Percentiles rank a stretch among this genome's conserved stretches.
Conservation (phyloP, 345 rosid genomes). For the Microthlaspi erraticum region DNA sequence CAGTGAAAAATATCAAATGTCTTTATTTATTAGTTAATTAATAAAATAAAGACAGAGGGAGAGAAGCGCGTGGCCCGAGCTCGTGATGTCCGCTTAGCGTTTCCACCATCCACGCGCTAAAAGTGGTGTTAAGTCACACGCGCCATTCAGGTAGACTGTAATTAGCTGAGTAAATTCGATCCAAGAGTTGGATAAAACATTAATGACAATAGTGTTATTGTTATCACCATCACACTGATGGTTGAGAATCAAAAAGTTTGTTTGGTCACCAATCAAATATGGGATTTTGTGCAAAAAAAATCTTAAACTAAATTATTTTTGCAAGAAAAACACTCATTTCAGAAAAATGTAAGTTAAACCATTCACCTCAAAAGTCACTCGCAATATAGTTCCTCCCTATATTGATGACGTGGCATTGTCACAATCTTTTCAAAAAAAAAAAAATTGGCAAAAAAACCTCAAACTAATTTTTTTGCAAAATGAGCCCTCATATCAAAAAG, state of each 20-base stretch:
- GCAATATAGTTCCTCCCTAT: no score
- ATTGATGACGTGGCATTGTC: no score
- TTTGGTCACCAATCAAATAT: neutral
- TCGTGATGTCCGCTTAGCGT: conserved; percentile 52
- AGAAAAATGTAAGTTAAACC: no score
- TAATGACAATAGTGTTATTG: neutral
- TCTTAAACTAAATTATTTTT: no score
- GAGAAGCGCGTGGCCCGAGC: conserved; percentile 39
- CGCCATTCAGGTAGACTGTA: conserved; percentile 4
- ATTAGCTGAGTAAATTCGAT: neutral
- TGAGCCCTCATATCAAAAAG: no score
- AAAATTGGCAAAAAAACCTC: no score
- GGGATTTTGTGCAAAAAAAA: no score
- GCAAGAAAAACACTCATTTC: no score
- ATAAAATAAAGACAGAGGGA: neutral
- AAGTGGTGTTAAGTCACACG: neutral
- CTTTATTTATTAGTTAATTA: neutral
- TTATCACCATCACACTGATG: neutral
- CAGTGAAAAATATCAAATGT: neutral
- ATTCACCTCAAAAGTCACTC: no score
- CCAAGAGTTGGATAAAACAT: neutral
- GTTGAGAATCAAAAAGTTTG: neutral
- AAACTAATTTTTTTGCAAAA: no score
- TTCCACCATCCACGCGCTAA: conserved; percentile 30
- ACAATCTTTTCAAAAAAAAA: no score